phyloP scores from a whole-genome alignment of 2,329 filamentous ascomycete species.

The Ascochyta clinopodiicola region DNA sequence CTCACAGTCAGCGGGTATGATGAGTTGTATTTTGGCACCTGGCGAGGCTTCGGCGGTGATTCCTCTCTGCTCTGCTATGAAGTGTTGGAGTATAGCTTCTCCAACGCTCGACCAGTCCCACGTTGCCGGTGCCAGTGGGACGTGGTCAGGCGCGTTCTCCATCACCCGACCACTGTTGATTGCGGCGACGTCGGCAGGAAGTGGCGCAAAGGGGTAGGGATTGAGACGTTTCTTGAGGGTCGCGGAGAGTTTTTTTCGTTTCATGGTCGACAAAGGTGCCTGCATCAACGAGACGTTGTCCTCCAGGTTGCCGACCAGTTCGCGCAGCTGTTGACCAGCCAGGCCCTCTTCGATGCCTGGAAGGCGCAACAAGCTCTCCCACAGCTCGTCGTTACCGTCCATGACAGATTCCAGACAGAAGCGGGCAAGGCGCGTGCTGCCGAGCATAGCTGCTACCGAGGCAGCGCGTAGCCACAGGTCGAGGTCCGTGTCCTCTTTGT shows the following conservation, averaged over 20 bases:
- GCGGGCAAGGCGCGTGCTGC: slow-evolving; percentile 64
- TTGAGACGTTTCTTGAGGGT: slow-evolving; percentile 62
- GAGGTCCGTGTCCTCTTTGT: slow-evolving; percentile 69
- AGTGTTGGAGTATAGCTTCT: slow-evolving; percentile 54
- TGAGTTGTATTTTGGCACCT: slow-evolving; percentile 52
- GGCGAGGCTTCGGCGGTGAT: slow-evolving; percentile 34
- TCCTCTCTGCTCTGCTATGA: slow-evolving; percentile 51
- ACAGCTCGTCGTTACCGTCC: slow-evolving; percentile 65
- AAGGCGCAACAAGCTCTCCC: slow-evolving; percentile 61
- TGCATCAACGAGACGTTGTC: slow-evolving; percentile 64
- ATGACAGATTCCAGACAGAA: slow-evolving; percentile 70
- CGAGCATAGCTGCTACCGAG: slow-evolving; percentile 62
- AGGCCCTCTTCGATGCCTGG: slow-evolving; percentile 56
- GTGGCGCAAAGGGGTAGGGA: slow-evolving; percentile 55
- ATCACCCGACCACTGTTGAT: slow-evolving; percentile 21
- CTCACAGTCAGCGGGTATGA: slow-evolving; percentile 44
- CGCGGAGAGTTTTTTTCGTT: slow-evolving; percentile 58
- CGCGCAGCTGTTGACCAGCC: slow-evolving; percentile 45
- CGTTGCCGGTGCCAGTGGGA: slow-evolving; percentile 44
- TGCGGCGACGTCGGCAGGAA: slow-evolving; percentile 45
- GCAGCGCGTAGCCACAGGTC: slow-evolving; percentile 69
- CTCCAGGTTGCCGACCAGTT: slow-evolving; percentile 57
- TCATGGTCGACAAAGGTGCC: slow-evolving; percentile 57
- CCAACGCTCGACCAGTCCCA: slow-evolving; percentile 59
- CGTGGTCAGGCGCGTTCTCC: slow-evolving; percentile 44